Evolutionary conservation across 192 early-diverging fungal species (phyloP).

Genomic region (Phlyctochytrium planicorne): DNA sequence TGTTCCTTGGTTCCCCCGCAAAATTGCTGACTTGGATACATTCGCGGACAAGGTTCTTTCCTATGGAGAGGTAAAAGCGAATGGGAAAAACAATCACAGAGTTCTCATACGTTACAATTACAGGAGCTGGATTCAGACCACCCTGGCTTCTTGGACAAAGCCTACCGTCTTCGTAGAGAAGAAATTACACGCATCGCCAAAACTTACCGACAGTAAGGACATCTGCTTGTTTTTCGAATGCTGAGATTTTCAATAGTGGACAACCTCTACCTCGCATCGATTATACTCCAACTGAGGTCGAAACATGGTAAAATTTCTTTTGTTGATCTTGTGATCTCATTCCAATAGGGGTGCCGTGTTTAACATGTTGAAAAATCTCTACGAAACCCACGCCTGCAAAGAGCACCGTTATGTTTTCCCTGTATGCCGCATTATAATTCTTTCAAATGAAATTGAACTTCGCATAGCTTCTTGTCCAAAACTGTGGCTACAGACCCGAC

Average conservation of each 20-base stretch:
- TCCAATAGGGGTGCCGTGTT: slow-evolving; percentile 49
- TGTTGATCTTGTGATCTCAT: not conserved
- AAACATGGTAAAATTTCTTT: slow-evolving; percentile 75
- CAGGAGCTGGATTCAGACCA: slow-evolving; percentile 72
- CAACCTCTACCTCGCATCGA: slow-evolving; percentile 75
- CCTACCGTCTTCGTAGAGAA: slow-evolving; percentile 77
- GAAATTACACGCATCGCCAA: slow-evolving; percentile 86
- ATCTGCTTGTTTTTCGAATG: not conserved
- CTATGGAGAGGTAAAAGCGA: slow-evolving; percentile 68
- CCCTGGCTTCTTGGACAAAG: slow-evolving; percentile 85
- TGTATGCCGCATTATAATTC: slow-evolving; percentile 18
- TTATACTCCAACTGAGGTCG: slow-evolving; percentile 76
- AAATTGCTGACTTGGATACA: slow-evolving; percentile 84
- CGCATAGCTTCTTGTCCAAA: slow-evolving; percentile 72
- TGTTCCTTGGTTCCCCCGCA: slow-evolving; percentile 94
- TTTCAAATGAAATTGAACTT: no score
- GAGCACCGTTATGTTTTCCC: slow-evolving; percentile 91
- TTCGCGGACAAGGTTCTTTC: slow-evolving; percentile 91
- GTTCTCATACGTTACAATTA: not conserved
- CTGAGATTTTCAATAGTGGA: slow-evolving; percentile 51
- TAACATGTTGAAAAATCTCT: slow-evolving; percentile 70
- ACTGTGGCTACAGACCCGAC: slow-evolving; percentile 83
- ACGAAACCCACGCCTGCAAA: slow-evolving; percentile 84
- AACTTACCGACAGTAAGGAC: slow-evolving; percentile 62
- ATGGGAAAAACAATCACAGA: no score